Evolutionary conservation across 2,329 filamentous ascomycete genomes (phyloP), one percentile per base, ranked within the genome.

Genomic region (Amylocarpus encephaloides): DNA sequence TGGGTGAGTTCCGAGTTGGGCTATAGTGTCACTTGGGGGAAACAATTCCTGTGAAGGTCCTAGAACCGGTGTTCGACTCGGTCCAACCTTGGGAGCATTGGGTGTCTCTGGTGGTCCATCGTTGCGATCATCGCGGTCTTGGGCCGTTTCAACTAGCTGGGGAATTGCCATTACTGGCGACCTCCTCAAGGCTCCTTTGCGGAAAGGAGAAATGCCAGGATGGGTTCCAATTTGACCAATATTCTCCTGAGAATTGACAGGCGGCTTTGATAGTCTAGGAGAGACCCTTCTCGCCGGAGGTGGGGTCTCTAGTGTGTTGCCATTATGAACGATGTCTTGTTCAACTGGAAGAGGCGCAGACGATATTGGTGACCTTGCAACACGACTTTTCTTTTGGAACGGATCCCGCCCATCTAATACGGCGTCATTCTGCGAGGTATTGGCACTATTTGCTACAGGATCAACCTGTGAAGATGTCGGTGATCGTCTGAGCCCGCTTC

Each of bases 401-500:
- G 52, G 52, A 35, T 54, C 47, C 12, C 29, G n/a, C 16, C 49
- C 41, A 16, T 49, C 22, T 16, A 18, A 33, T 2, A 46, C 10
- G n/a, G 38, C 18, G 13, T 41, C 38, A 19, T 36, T 13, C 30
- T 29, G 50, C 16, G 15, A 53, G 50, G 16, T 56, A 59, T 50
- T 52, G 22, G 22, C 22, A 26, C 22, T 26, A 26, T 26, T 26
- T 7, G 22, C 4, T 7, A 7, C 22, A 7, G 22, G 22, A 7
- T 26, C 22, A 7, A 7, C 7, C 7, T 26, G 22, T 26, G 46
- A 50, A 15, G 53, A 16, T 32, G 50, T 43, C 5, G 55, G 48
- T 6, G 52, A 55, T 35, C 50, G 49, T 22, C 57, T 54, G 2
- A 58, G 33, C 16, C 54, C 56, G 16, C 13, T 19, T 3, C 43